A percentile compares a stretch with the other conserved stretches of the same genome.
phyloP scores from a whole-genome alignment of 148 eudicot species.

The Vaccinium vitisidaea region DNA sequence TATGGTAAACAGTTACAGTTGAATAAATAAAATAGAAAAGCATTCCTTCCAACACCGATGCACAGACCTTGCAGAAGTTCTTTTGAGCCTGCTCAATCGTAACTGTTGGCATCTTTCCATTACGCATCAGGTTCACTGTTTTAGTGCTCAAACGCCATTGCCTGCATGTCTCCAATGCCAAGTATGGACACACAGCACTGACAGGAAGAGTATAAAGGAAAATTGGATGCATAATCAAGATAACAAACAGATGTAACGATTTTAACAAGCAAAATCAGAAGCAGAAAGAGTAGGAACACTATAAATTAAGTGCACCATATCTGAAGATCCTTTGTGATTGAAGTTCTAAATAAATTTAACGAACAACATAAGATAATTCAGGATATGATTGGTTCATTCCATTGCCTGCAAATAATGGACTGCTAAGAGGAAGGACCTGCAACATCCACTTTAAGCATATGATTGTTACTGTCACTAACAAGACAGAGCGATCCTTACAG shows the following conservation, averaged over 20 bases:
- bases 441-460: no score
- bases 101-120: slow-evolving; percentile 97
- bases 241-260: not conserved
- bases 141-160: slow-evolving; percentile 98
- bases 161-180: slow-evolving; percentile 96
- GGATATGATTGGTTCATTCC: no score
- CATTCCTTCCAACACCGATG: slow-evolving; percentile 1
- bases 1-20: not conserved
- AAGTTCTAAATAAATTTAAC: no score
- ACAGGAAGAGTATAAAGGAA: slow-evolving; percentile 17
- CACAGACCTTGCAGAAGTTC: slow-evolving; percentile 89
- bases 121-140: slow-evolving; percentile 94
- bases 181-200: slow-evolving; percentile 97
- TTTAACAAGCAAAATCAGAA: not conserved
- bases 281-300: not conserved
- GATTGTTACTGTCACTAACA: no score
- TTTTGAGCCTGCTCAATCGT: slow-evolving; percentile 99
- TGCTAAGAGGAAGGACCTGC: no score
- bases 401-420: no score
- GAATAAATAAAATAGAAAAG: not conserved
- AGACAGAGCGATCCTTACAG: no score
- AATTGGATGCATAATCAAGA: slow-evolving; percentile 7
- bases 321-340: no score
- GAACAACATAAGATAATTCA: no score
- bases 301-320: no score